phyloP scores from a whole-genome alignment of 164 flowering plant species.

The Buxus sempervirens region DNA sequence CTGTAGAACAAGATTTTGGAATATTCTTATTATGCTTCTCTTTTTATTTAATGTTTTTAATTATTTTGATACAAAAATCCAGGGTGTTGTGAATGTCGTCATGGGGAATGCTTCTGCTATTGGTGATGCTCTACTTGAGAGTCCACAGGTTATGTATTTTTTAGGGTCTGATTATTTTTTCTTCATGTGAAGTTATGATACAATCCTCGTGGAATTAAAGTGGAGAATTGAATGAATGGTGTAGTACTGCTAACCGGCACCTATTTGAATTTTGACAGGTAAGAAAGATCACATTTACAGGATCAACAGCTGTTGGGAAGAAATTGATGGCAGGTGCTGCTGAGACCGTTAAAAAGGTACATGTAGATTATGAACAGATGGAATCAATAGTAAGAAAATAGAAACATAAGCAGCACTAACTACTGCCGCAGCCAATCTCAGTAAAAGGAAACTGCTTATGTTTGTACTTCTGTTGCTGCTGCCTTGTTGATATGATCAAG shows the following conservation, averaged over 20 bases:
- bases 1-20: no score
- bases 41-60: slow-evolving; percentile 1
- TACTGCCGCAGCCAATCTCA: background rate
- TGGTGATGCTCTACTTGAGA: slow-evolving; percentile 82
- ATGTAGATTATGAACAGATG: background rate
- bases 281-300: slow-evolving; percentile 94
- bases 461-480: background rate
- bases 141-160: slow-evolving; percentile 52
- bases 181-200: background rate
- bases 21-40: background rate
- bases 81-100: slow-evolving; percentile 95
- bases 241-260: background rate
- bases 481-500: slow-evolving; percentile 1
- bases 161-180: background rate
- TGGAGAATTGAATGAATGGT: background rate
- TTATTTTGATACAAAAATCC: slow-evolving; percentile 1
- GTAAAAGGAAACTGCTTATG: background rate
- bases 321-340: slow-evolving; percentile 97
- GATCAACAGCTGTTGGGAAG: slow-evolving; percentile 98
- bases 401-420: background rate
- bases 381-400: background rate
- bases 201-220: slow-evolving; percentile 2
- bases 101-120: slow-evolving; percentile 93
- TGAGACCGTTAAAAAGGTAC: slow-evolving; percentile 85
- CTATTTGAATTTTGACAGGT: slow-evolving; percentile 37